phyloP scores from a whole-genome alignment of 2,329 filamentous ascomycete species.

The Ascochyta clinopodiicola region DNA sequence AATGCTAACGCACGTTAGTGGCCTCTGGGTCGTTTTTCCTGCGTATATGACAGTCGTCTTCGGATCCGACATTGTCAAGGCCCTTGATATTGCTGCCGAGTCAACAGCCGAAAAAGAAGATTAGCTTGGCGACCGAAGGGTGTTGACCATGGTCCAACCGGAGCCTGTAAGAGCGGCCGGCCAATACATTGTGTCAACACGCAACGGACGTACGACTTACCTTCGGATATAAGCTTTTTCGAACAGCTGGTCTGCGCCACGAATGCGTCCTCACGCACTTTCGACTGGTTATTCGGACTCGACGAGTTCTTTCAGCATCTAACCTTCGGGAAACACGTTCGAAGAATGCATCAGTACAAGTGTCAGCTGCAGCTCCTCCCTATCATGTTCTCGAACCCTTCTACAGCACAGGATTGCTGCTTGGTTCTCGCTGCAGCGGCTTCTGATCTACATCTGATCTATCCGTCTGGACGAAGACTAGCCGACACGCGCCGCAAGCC shows the following conservation, averaged over 20 bases:
- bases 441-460: slow-evolving; percentile 2
- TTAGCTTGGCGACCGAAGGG: background rate
- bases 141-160: background rate
- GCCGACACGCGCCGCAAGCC: slow-evolving; percentile 22
- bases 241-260: too few species aligned
- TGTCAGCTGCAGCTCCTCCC: background rate
- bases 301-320: background rate
- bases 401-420: background rate
- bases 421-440: background rate
- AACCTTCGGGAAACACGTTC: too few species aligned
- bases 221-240: too few species aligned
- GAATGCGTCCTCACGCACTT: too few species aligned
- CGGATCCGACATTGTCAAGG: slow-evolving; percentile 66
- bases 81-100: slow-evolving; percentile 57
- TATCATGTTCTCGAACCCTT: background rate
- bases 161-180: background rate
- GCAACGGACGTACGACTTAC: too few species aligned
- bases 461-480: slow-evolving; percentile 26
- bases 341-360: background rate
- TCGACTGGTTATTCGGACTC: background rate
- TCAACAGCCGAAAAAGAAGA: slow-evolving; percentile 33
- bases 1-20: slow-evolving; percentile 51
- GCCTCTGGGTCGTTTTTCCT: slow-evolving; percentile 69
- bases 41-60: slow-evolving; percentile 67
- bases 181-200: background rate